Evolutionary conservation across 1,139 yeast species (phyloP), one percentile per base, ranked within the genome.

Genomic region (Yamadazyma friedrichii): DNA sequence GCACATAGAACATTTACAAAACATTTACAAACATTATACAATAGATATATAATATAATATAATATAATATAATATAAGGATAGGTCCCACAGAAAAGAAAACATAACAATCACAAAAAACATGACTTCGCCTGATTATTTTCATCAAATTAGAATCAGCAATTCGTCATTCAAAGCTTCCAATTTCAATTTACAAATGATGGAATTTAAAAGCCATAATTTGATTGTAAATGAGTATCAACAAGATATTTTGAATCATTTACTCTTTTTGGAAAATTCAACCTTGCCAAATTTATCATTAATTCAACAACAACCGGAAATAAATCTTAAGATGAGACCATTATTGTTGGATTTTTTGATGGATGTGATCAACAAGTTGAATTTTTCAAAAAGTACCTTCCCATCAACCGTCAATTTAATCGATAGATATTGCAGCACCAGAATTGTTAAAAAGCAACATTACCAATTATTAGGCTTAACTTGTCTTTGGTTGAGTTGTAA

Each of bases 401-500:
- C 81, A 9, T 61, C 76, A 46, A 74, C 82, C 11, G 80, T 76
- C 31, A 74, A 74, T 48, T 56, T 78, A 42, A 68, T 78, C 49
- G 84, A 78, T 57, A 60, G 78, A 41, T 78, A 76, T 56, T 71
- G 80, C 42, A 64, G 74, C 16, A 67, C 74, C 6, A 58, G 75
- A 44, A 68, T 73, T 36, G 80, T 78, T 42, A 72, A 73, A 55
- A 73, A 74, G 46, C 71, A 70, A 48, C 83, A 80, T 55, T 83
- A 79, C 57, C 88, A 84, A 55, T 64, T 84, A 46, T 65, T 84
- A 45, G 91, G 89, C 2, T 69, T 84, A 45, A 80, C 88, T 22
- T 76, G 87, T 47, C 65, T 85, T 38, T 85, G 93, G 94, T 75
- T 84, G 39, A 76, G 86, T 33, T 79, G 88, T 48, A 85, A 85